Conservation (phyloP, 1,284 basidiomycete genomes). For the Irpex rosettiformis region DNA sequence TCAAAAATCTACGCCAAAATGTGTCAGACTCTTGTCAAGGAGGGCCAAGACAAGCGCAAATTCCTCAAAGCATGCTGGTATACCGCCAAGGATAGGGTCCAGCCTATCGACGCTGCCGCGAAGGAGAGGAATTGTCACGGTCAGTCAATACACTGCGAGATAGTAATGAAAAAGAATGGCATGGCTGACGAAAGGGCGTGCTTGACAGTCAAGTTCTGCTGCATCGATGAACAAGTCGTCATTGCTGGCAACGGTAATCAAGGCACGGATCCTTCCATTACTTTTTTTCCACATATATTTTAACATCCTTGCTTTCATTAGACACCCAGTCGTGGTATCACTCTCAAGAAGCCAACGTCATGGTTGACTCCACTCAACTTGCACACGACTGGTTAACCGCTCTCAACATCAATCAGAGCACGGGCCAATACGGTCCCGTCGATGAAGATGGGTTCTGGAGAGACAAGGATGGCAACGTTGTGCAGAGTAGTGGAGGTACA, state of each 20-base stretch:
- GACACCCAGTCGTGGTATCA: conserved; percentile 81
- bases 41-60: conserved; percentile 49
- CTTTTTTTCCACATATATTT: background rate
- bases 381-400: conserved; percentile 64
- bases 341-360: conserved; percentile 74
- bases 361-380: conserved; percentile 63
- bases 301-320: conserved; percentile 13
- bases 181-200: background rate
- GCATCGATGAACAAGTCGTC: conserved; percentile 66
- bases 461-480: conserved; percentile 42
- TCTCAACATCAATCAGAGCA: conserved; percentile 68
- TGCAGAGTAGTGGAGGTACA: conserved; percentile 10
- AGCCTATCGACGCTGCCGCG: conserved; percentile 68
- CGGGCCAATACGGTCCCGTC: conserved; percentile 52
- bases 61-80: conserved; percentile 57
- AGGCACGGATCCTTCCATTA: conserved; percentile 22
- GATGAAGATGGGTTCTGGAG: conserved; percentile 70
- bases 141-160: background rate
- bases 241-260: conserved; percentile 73
- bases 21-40: conserved; percentile 51
- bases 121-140: conserved; percentile 76
- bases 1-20: conserved; percentile 70
- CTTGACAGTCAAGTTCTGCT: conserved; percentile 63
- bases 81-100: conserved; percentile 65
- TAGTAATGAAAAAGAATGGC: background rate